These are phyloP conservation scores for Penicillium sp. DNA, from an alignment of 2,329 filamentous ascomycete genomes.

Conservation along the genomic window DNA sequence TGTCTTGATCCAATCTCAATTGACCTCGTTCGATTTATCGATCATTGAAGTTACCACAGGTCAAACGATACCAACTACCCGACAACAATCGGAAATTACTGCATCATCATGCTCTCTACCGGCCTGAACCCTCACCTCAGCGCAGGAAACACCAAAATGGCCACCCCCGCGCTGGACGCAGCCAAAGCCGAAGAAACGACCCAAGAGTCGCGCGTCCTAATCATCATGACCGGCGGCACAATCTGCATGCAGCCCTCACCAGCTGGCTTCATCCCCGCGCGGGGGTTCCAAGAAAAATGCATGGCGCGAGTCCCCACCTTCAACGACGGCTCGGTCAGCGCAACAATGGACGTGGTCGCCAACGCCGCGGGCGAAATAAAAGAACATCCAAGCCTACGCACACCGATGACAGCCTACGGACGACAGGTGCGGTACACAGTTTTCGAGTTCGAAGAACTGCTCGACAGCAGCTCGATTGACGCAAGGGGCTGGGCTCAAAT, in stretches of 20 bases:
- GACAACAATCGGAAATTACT: not conserved
- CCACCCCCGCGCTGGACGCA: conserved; percentile 24
- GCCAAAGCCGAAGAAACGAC: conserved; percentile 23
- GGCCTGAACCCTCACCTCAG: not conserved
- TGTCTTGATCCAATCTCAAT: not conserved
- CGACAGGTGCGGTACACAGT: conserved; percentile 80
- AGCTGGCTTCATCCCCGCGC: conserved; percentile 75
- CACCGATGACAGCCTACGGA: conserved; percentile 75
- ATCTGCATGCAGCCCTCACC: conserved; percentile 87
- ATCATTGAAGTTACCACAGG: not conserved
- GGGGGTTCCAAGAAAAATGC: conserved; percentile 76
- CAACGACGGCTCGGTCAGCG: conserved; percentile 68
- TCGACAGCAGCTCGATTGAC: conserved; percentile 89
- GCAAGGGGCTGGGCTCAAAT: conserved; percentile 84
- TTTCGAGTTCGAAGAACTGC: conserved; percentile 76
- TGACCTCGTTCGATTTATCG: not conserved
- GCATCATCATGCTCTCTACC: conserved; percentile 1
- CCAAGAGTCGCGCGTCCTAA: conserved; percentile 77
- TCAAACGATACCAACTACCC: not conserved
- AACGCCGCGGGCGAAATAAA: conserved; percentile 49
- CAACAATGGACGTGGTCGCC: conserved; percentile 55
- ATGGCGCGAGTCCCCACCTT: conserved; percentile 81
- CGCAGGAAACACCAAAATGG: conserved; percentile 17
- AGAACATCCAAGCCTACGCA: conserved; percentile 68
- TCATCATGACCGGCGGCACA: conserved; percentile 78